Evolutionary conservation across 2,329 filamentous ascomycete species (phyloP), one percentile per base, ranked within the genome.

Genomic region (Pseudogymnoascus sp.): DNA sequence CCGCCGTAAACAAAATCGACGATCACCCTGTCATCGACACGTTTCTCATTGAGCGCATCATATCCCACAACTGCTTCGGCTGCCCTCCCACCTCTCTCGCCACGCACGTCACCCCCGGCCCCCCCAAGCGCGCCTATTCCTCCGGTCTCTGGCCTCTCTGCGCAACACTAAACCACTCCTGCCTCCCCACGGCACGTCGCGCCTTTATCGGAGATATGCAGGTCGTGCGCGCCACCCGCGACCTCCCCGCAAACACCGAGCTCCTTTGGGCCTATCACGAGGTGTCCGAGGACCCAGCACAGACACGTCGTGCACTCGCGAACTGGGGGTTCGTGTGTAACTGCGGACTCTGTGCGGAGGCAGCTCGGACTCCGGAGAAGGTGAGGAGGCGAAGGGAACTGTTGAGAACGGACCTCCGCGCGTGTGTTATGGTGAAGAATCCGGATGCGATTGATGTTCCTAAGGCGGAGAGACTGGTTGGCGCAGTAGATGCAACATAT

Each of bases 171-270:
- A 84, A 85, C 62, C 81, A 84, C 64, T 75, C 74, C 9, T 85
- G 82, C 67, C 15, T 74, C 4, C 35, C 68, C 8, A 84, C 83
- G 64, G 76, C 75, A 15, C 63, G 62, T 0, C 78, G 78, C 13
- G 69, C 75, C 0, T 83, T 82, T 66, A 80, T 84, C 37, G 81
- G 81, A 2, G 81, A 85, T 65, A 75, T 84, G 72, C 73, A 76
- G 64, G 73, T 84, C 6, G 59, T 84, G 21, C 78, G 79, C 6
- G 81, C 81, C 0, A 69, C 74, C 0, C 66, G 65, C 8, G 74
- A 80, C 44, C 68, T 84, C 0, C 64, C 72, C 0, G 64, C 75
- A 0, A 71, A 72, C 29, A 76, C 79, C 0, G 81, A 85, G 67
- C 65, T 85, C 64, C 61, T 64, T 2, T 13, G 60, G 2, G 68